Evolutionary conservation across 73 alveolate genomes (phyloP).

Genomic region (Diophrys appendiculata): DNA sequence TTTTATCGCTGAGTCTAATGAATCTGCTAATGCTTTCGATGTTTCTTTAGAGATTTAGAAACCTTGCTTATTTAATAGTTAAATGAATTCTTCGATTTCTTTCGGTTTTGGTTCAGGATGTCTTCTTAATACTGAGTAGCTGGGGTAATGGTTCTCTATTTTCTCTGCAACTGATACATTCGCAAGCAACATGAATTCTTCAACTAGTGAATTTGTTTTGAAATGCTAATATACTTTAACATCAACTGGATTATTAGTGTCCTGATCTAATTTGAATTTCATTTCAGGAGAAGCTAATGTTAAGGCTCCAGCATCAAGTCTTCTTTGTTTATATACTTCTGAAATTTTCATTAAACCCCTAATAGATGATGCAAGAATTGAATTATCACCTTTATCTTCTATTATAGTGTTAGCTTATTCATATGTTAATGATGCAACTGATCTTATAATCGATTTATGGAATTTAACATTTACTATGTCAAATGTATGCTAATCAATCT

Average conservation of each 20-base stretch:
- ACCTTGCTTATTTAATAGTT: constrained; percentile 81
- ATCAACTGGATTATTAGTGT: constrained; percentile 92
- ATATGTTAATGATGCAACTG: constrained; percentile 55
- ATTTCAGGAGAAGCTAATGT: constrained; percentile 94
- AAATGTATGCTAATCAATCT: constrained; percentile 80
- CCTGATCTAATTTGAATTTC: constrained; percentile 92
- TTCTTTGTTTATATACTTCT: constrained; percentile 67
- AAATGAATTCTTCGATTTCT: constrained; percentile 80
- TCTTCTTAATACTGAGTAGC: constrained; percentile 87
- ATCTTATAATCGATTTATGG: constrained; percentile 44
- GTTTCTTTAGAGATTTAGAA: constrained; percentile 48
- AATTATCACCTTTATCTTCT: constrained; percentile 38
- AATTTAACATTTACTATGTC: constrained; percentile 59
- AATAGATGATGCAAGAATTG: constrained; percentile 52
- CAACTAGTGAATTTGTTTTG: constrained; percentile 93
- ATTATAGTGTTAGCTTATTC: constrained; percentile 51
- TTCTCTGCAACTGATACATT: constrained; percentile 94
- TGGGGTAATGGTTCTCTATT: constrained; percentile 85
- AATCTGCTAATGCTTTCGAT: constrained; percentile 77
- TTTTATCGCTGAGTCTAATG: constrained; percentile 84
- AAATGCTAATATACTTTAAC: constrained; percentile 84
- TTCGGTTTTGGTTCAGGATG: constrained; percentile 96
- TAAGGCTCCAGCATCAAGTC: constrained; percentile 95
- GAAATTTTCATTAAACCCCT: constrained; percentile 79
- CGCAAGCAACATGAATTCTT: constrained; percentile 98